phyloP scores from a whole-genome alignment of 345 rosid genomes.

The Citrus unshiu region DNA sequence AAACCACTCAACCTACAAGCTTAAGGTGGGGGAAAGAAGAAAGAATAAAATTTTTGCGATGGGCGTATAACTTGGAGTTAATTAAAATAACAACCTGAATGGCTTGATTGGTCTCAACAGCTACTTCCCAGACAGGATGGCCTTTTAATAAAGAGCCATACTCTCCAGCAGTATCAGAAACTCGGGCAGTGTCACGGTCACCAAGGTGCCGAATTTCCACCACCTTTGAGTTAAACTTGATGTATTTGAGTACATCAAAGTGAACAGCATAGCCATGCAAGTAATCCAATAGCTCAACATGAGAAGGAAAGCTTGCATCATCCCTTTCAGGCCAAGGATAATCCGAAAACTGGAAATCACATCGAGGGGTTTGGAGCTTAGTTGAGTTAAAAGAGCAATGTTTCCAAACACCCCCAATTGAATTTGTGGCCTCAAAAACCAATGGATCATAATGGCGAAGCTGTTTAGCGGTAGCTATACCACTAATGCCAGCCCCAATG shows the following conservation, averaged over 20 bases:
- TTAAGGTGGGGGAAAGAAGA: background rate
- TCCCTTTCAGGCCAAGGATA: constrained; percentile 44
- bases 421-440: constrained; percentile 45
- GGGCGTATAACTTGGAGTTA: no score
- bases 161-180: constrained; percentile 6
- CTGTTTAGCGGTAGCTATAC: constrained; percentile 47
- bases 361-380: constrained; percentile 44
- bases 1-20: background rate
- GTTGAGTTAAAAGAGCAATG: constrained; percentile 41
- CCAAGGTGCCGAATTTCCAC: constrained; percentile 28
- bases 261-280: constrained; percentile 32
- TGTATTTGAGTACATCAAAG: constrained; percentile 37
- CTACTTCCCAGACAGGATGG: constrained; percentile 42
- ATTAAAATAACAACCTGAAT: constrained; percentile 22
- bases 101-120: constrained; percentile 21
- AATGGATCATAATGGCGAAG: constrained; percentile 29
- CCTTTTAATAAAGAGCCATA: constrained; percentile 27
- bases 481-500: constrained; percentile 65
- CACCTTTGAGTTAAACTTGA: constrained; percentile 40
- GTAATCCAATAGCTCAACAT: constrained; percentile 34
- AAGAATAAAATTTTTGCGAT: background rate
- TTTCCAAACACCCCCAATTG: constrained; percentile 72
- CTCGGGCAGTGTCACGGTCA: background rate
- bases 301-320: constrained; percentile 34
- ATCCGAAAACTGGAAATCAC: constrained; percentile 40